These are phyloP conservation scores for Serpula lacrymans DNA, from an alignment of 768 basidiomycete genomes.

Conservation along the genomic window DNA sequence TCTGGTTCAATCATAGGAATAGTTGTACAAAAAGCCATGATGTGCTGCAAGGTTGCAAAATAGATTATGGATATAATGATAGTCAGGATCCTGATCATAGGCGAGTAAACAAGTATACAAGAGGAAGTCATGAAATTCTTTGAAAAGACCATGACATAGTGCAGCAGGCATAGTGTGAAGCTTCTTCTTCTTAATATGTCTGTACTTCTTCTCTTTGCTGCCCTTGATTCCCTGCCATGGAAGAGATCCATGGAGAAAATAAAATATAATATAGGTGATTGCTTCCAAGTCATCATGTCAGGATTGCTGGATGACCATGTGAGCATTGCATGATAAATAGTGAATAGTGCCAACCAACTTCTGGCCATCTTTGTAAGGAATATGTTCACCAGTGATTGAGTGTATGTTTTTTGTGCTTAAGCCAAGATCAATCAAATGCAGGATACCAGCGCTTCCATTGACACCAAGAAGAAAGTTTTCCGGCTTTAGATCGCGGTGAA, in stretches of 20 bases:
- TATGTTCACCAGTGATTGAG: constrained; percentile 11
- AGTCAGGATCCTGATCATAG: too few relatives aligned
- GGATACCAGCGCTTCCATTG: not conserved
- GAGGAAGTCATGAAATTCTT: too few relatives aligned
- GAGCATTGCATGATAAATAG: constrained; percentile 13
- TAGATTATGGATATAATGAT: too few relatives aligned
- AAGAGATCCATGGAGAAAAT: constrained; percentile 16
- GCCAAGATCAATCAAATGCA: constrained; percentile 21
- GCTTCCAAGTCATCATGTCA: constrained; percentile 23
- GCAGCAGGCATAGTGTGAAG: too few relatives aligned
- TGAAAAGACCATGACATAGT: too few relatives aligned
- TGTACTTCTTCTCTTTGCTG: too few relatives aligned
- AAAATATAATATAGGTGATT: constrained; percentile 15
- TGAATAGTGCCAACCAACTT: constrained; percentile 10
- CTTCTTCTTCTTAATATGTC: too few relatives aligned
- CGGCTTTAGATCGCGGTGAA: constrained; percentile 22
- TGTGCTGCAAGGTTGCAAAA: too few relatives aligned
- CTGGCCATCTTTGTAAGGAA: constrained; percentile 10
- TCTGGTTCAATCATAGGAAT: too few relatives aligned
- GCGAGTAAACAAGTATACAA: too few relatives aligned
- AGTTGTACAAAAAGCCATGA: too few relatives aligned
- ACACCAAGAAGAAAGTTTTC: constrained; percentile 17
- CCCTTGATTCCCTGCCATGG: constrained; percentile 23
- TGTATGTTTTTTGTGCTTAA: constrained; percentile 9
- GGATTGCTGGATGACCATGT: constrained; percentile 12